A percentile compares a stretch with the other conserved stretches of the same genome.
These are phyloP conservation scores for Cucurbita pepo DNA, from an alignment of 306 rosid species.

Conservation along the genomic window DNA sequence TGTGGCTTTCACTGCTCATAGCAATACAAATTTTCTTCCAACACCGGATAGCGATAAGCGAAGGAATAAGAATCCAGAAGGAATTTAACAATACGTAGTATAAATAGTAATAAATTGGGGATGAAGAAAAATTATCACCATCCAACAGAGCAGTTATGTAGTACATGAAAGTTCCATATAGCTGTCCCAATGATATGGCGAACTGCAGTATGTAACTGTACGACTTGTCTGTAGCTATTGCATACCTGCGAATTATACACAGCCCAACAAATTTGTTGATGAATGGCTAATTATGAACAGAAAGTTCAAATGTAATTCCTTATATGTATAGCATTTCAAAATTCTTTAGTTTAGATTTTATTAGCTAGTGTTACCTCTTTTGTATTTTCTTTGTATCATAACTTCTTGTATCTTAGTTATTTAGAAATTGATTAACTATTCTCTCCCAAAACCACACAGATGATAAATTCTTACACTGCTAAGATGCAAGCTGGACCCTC, in stretches of 20 bases:
- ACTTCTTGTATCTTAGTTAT: too few relatives aligned
- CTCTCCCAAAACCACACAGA: background rate
- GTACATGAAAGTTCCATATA: conserved; percentile 57
- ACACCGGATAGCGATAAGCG: conserved; percentile 43
- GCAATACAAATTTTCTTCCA: conserved; percentile 68
- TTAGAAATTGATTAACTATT: too few relatives aligned
- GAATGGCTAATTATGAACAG: background rate
- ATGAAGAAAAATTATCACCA: conserved; percentile 61
- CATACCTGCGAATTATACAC: conserved; percentile 37
- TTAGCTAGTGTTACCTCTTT: too few relatives aligned
- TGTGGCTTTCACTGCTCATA: conserved; percentile 33
- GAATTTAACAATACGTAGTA: conserved; percentile 63
- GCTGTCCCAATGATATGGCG: conserved; percentile 73
- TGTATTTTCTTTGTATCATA: too few relatives aligned
- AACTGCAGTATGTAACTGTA: conserved; percentile 74
- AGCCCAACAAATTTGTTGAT: background rate
- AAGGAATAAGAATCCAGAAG: conserved; percentile 64
- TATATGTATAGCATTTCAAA: background rate
- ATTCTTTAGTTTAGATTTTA: background rate
- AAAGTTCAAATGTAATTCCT: too few relatives aligned
- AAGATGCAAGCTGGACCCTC: conserved; percentile 85
- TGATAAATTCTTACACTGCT: conserved; percentile 47
- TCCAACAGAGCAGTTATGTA: conserved; percentile 55
- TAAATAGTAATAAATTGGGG: conserved; percentile 43
- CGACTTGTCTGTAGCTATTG: conserved; percentile 59